Base-by-base conservation (phyloP, 2,329 filamentous ascomycete species). In the Fusarium sororula region DNA sequence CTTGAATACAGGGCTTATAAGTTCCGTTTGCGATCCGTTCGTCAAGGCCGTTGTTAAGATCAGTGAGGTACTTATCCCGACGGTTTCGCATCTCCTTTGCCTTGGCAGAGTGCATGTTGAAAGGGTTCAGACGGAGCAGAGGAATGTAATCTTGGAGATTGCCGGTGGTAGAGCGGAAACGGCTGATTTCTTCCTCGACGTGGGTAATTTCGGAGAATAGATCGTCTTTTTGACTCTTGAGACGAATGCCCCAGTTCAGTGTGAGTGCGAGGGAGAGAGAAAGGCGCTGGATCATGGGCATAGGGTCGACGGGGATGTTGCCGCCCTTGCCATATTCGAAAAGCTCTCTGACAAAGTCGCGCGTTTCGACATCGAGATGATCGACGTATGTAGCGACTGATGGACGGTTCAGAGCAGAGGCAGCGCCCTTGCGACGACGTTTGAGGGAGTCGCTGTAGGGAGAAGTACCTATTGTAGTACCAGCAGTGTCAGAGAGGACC, bases 211-310 rank as follows among this genome's bases (percentile, higher is more conserved):
- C 90, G 24, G 86, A 82, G 69, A 92, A 90, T n/a, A 91, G 81
- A 12, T 86, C 83, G 61, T 90, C 86, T n/a, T 91, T 84, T 62
- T 90, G 86, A 22, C 86, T 81, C 73, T 80, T 89, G 18, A 93
- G 87, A 1, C 91, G 86, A 0, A 87, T 87, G 0, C 91, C 91
- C 90, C 90, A 93, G 77, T 92, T 92, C 22, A 92, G 82, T 0
- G 90, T 92, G 32, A 92, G 79, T 0, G 89, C 87, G 7, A 92
- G 83, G n/a, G 88, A 90, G 7, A 92, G 81, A 18, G 86, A 88
- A 1, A 92, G 84, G 1, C 90, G 87, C 75, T 92, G 90, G 51
- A 92, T 91, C 87, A 91, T 90, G 2, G 90, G 89, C 89, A 92
- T 90, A 0, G 90, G 90, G 63, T 93, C 89, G 0, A 92, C 86